A percentile compares a stretch with the other conserved stretches of the same genome.
phyloP scores from a whole-genome alignment of 2,329 filamentous ascomycete genomes.

The Aschersonia sp. region DNA sequence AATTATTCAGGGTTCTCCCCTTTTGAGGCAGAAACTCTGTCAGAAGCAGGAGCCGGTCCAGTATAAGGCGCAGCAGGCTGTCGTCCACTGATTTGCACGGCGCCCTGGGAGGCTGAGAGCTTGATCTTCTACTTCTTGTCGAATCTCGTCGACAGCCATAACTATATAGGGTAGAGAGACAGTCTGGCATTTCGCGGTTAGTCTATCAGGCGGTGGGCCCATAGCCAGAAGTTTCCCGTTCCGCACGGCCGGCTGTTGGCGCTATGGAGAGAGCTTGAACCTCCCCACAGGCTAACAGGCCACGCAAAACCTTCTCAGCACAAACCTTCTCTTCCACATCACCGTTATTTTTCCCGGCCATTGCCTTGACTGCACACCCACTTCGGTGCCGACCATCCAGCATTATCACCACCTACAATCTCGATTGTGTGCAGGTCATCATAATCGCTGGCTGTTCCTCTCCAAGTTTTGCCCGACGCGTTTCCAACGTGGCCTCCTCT shows the following conservation, averaged over 20 bases:
- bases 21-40: no score
- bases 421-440: background rate
- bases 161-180: no score
- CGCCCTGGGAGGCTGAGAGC: no score
- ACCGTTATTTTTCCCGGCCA: background rate
- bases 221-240: conserved; percentile 2
- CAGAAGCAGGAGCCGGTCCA: no score
- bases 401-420: no score
- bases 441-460: conserved; percentile 8
- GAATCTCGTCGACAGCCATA: no score
- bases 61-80: no score
- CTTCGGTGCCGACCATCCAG: conserved; percentile 1
- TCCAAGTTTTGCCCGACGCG: conserved; percentile 17
- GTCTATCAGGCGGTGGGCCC: no score
- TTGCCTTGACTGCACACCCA: conserved; percentile 1
- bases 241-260: conserved; percentile 7
- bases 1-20: no score
- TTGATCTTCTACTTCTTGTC: no score
- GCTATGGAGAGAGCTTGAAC: conserved; percentile 12
- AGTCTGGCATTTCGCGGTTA: no score
- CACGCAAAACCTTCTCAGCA: conserved; percentile 19
- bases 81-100: no score
- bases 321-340: conserved; percentile 7
- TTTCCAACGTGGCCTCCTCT: conserved; percentile 24
- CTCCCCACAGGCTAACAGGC: conserved; percentile 9